These are phyloP conservation scores for Alternaria gansuensis DNA, from an alignment of 2,329 filamentous ascomycete genomes.

Conservation along the genomic window DNA sequence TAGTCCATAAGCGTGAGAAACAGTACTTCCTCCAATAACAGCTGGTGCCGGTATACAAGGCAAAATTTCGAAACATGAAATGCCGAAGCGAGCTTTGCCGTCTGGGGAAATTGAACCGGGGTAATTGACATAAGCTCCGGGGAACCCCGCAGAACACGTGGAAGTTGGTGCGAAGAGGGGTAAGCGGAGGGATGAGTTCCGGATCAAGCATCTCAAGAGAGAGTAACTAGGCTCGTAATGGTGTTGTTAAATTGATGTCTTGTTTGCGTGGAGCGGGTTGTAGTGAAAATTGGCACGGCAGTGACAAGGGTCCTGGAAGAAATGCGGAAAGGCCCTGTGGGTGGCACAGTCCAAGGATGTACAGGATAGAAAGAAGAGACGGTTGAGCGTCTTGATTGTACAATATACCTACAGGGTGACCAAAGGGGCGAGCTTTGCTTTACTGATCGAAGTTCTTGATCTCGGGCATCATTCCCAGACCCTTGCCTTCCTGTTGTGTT, in stretches of 20 bases:
- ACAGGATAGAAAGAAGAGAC: neutral
- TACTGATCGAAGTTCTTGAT: conserved; percentile 58
- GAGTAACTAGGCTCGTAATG: neutral
- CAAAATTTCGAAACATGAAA: conserved; percentile 19
- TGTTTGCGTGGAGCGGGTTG: neutral
- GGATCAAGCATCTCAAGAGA: neutral
- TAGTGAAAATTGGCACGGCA: neutral
- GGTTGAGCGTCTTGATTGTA: conserved; percentile 5
- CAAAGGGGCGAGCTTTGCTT: conserved; percentile 2
- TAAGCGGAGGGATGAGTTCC: conserved; percentile 5
- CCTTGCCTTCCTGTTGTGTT: conserved; percentile 47
- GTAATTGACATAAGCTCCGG: conserved; percentile 8
- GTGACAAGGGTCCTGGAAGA: conserved; percentile 2
- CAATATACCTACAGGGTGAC: conserved; percentile 13
- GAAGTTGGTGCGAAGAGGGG: neutral
- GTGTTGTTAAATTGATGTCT: neutral
- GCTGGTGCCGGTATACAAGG: conserved; percentile 1
- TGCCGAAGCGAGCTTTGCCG: conserved; percentile 8
- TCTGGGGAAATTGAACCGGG: conserved; percentile 4
- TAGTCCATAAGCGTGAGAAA: conserved; percentile 2
- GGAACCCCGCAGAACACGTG: conserved; percentile 8
- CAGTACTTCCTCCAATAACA: conserved; percentile 22
- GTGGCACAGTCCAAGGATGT: neutral
- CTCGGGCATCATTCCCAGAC: conserved; percentile 62
- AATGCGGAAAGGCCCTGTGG: neutral